Base-by-base conservation (phyloP, 2,329 filamentous ascomycete genomes). In the Xylaria sp. region DNA sequence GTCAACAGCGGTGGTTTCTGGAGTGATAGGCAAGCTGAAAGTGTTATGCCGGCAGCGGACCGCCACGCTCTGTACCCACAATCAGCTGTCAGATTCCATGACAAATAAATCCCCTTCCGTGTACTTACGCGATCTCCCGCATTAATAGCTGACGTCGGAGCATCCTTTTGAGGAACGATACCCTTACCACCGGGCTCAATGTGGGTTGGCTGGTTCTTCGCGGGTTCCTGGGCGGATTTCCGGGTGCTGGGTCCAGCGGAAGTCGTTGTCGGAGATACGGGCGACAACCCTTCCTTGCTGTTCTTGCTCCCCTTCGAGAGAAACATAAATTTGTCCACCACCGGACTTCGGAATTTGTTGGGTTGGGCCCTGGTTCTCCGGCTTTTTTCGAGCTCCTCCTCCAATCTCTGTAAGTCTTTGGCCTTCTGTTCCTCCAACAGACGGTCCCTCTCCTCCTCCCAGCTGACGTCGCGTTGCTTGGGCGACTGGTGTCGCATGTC, bases 131-230 rank as follows among this genome's bases (percentile, higher is more conserved):
- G 86, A 77, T 94, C 92, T 55, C 90, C 91, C 70, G 91, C 88
- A 81, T 97, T 97, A 67, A 92, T 91, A 15, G 93, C 93, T 63
- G 93, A 94, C 10, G 91, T 84, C 1, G 94, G 94, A 25, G 92
- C 92, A 82, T 97, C 93, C 52, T 86, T 90, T 61, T 84, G 83
- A 48, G 84, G 83, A 6, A 84, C 82, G 66, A 84, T 81, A 66
- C 84, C 84, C 72, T 78, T 82, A 13, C 82, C 84, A 31, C 84
- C 83, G n/a, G 78, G 77, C 68, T 83, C 81, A 66, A 86, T 85
- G 58, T 74, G 72, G 12, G 63, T 52, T 37, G 73, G 65, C 46
- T 80, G 80, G 62, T 69, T 64, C 60, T 69, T 76, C n/a, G 56
- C 46, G 13, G 68, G 65, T 48, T 78, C 73, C 34, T 73, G 69